phyloP scores from a whole-genome alignment of 2,329 filamentous ascomycete species.

The Seiridium cupressi region DNA sequence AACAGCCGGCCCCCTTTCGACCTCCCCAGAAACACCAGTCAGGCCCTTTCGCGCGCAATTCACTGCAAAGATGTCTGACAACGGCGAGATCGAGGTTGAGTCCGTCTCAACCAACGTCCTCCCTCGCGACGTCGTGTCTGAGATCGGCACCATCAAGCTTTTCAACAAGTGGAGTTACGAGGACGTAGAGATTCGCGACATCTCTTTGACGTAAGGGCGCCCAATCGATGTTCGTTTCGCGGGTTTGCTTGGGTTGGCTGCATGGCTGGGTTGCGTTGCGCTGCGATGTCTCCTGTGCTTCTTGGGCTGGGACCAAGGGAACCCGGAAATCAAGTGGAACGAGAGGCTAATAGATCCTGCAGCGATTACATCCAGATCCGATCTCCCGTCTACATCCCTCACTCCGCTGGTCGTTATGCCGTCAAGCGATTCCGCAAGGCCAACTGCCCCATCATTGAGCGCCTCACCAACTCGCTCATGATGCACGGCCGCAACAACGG shows the following conservation, averaged over 20 bases:
- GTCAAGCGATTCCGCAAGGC: constrained; percentile 99
- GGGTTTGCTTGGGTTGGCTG: too few relatives aligned
- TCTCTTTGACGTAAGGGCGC: constrained; percentile 92
- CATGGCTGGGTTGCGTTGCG: neutral
- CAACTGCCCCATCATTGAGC: constrained; percentile 99
- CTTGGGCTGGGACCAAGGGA: neutral
- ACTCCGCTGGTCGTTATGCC: constrained; percentile 98
- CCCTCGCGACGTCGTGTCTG: constrained; percentile 74
- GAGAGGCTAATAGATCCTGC: constrained; percentile 30
- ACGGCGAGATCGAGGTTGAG: constrained; percentile 77
- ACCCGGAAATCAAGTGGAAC: neutral
- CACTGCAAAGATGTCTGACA: constrained; percentile 69
- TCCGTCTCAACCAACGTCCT: constrained; percentile 55
- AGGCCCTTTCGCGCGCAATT: neutral
- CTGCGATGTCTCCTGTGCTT: neutral
- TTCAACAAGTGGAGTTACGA: constrained; percentile 82
- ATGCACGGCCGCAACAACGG: constrained; percentile 99
- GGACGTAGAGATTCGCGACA: constrained; percentile 99
- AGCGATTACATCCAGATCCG: constrained; percentile 99
- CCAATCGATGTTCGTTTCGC: constrained; percentile 4
- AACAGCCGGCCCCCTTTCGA: too few relatives aligned
- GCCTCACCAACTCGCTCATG: constrained; percentile 99
- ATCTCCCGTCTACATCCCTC: constrained; percentile 97
- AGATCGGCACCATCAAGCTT: constrained; percentile 78
- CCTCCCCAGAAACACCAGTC: neutral